Evolutionary conservation across 768 basidiomycete genomes (phyloP).

Genomic region (Lyophyllum decastes): DNA sequence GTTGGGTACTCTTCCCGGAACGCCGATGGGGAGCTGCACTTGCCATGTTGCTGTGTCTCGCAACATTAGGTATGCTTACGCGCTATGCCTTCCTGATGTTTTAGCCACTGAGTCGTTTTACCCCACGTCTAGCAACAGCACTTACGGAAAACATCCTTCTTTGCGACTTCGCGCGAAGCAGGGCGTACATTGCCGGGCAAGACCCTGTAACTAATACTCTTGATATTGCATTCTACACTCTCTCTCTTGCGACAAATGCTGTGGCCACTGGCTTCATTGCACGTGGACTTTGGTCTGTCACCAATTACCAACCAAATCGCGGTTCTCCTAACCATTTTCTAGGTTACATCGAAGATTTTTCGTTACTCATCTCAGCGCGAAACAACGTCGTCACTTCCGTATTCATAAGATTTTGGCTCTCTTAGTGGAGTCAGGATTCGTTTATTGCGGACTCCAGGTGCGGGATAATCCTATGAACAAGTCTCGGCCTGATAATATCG

Average conservation of each 20-base stretch:
- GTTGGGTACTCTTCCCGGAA: background rate
- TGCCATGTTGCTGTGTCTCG: background rate
- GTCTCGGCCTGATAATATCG: too few relatives aligned
- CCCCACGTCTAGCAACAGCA: background rate
- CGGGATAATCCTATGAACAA: background rate
- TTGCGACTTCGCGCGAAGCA: background rate
- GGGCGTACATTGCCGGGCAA: too few relatives aligned
- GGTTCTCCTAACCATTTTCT: background rate
- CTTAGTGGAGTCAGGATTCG: background rate
- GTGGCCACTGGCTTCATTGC: background rate
- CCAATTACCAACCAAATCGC: background rate
- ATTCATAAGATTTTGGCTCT: background rate
- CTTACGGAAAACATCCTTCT: background rate
- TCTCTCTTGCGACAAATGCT: background rate
- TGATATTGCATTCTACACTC: background rate
- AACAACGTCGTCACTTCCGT: background rate
- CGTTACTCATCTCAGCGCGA: background rate
- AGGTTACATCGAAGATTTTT: background rate
- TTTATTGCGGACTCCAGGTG: background rate
- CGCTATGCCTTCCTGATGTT: background rate
- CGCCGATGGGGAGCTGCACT: background rate
- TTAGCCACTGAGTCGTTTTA: background rate
- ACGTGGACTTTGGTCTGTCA: background rate
- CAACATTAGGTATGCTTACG: background rate
- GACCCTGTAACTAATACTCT: background rate